These are phyloP conservation scores for Coemansia sp. DNA, from an alignment of 192 early-diverging fungal species.

Conservation along the genomic window DNA sequence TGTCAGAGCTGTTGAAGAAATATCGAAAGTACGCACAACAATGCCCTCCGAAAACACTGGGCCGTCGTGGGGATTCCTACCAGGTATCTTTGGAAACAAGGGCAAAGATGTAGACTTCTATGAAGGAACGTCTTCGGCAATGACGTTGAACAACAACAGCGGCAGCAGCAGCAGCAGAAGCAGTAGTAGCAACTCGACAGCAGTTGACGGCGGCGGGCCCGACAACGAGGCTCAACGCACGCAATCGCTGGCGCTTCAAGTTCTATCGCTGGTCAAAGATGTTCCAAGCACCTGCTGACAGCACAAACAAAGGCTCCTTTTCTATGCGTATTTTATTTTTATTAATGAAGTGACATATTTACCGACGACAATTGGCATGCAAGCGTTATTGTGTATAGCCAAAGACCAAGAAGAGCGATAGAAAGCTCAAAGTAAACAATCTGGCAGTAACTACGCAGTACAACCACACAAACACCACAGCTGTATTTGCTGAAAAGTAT, in stretches of 20 bases:
- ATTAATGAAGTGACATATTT: no score
- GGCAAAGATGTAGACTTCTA: background rate
- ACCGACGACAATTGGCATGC: no score
- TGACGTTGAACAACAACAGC: background rate
- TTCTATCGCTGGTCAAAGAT: slow-evolving; percentile 2
- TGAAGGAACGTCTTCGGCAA: background rate
- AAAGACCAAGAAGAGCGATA: no score
- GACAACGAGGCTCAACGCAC: slow-evolving; percentile 16
- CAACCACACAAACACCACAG: no score
- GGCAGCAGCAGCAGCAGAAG: background rate
- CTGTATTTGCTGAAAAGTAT: no score
- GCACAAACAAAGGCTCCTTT: background rate
- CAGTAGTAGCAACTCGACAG: background rate
- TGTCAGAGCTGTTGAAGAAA: slow-evolving; percentile 27
- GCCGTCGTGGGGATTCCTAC: slow-evolving; percentile 13
- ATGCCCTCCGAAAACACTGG: background rate
- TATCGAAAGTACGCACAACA: slow-evolving; percentile 3
- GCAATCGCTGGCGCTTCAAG: slow-evolving; percentile 25
- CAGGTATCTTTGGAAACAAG: slow-evolving; percentile 7
- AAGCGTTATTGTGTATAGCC: no score
- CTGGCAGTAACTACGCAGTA: no score
- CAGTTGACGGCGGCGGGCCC: background rate
- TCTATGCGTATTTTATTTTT: no score
- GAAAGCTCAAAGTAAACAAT: no score
- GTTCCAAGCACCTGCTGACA: background rate